Evolutionary conservation across 257 asterid species (phyloP), one percentile per base, ranked within the genome.

Genomic region (Ilex aquifolium): DNA sequence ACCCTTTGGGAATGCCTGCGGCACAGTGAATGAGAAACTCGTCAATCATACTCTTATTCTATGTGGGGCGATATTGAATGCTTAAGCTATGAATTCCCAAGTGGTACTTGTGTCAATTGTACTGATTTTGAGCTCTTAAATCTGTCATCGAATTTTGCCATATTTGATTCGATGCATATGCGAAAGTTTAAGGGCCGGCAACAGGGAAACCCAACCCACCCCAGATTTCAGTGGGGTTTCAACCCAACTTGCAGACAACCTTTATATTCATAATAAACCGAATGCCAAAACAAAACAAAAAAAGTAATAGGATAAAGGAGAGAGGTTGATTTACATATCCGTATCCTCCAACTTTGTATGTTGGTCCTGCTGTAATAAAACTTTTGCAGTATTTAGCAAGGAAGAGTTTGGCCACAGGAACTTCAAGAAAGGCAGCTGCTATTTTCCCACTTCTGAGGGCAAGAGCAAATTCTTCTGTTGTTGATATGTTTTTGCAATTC

Each of bases 1-100:
- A 12, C 81, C 84, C 46, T 76, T 75, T 1, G 79, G 79, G 36
- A 79, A 79, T 32, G 81, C 81, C 81, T 79, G n/a, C n/a, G n/a
- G n/a, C n/a, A n/a, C 42, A 40, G 9, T 62, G 15, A 46, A 65
- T 44, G 7, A 42, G 5, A 42, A 42, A 42, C 7, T 42, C 46
- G 10, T 4, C 46, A 42, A 42, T 4, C 5, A 42, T 42, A 42
- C 46, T 42, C 10, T 5, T 4, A n/a, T n/a, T n/a, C n/a, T n/a
- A n/a, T n/a, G n/a, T n/a, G n/a, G n/a, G n/a, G n/a, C n/a, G n/a
- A n/a, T n/a, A n/a, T n/a, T n/a, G n/a, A n/a, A n/a, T n/a, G n/a
- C n/a, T n/a, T 42, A 42, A 42, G 10, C 10, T 42, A 5, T 42
- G 7, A 42, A 10, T 42, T 10, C 5, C 10, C 5, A 42, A 42